Conservation (phyloP, 78 protist genomes). For the slime mould (Dictyostelium discoideum) region dicty_2.7 NC_007091.3:3151501-3152000, state of each 20-base stretch:
- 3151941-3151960: constrained; percentile 32
- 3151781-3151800: constrained; percentile 28
- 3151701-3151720: background rate
- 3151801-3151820: constrained; percentile 14
- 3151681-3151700: background rate
- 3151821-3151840: background rate
- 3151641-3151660: background rate
- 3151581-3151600: background rate
- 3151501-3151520: too few relatives aligned
- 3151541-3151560: too few relatives aligned
- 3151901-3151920: background rate
- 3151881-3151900: constrained; percentile 12
- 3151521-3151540: too few relatives aligned
- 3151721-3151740: constrained; percentile 17
- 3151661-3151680: background rate
- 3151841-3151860: constrained; percentile 7
- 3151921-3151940: constrained; percentile 25
- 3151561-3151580: background rate
- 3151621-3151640: too few relatives aligned
- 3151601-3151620: too few relatives aligned
- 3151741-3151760: constrained; percentile 5
- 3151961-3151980: background rate
- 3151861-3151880: constrained; percentile 41
- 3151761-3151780: constrained; percentile 1
- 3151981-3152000: background rate